Evolutionary conservation across 176 grass and related monocot genomes (phyloP).

Genomic region (Rhipidocladum racemiflorum): DNA sequence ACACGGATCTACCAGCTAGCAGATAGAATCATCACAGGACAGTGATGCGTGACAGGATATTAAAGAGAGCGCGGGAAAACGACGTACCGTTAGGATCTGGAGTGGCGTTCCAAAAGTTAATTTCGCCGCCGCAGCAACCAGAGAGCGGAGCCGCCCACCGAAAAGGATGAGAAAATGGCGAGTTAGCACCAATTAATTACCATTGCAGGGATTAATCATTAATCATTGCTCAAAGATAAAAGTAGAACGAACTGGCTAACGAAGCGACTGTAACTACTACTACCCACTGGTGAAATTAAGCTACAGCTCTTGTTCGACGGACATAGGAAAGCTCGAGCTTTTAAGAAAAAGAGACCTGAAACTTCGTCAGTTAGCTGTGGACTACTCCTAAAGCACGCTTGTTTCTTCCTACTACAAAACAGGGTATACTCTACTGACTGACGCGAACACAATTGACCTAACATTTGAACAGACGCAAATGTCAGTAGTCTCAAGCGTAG

Average conservation of each 20-base stretch:
- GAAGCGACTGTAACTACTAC: background rate
- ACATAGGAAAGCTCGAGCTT: background rate
- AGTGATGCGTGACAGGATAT: background rate
- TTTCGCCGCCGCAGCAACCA: conserved; percentile 11
- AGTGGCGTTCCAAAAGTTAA: background rate
- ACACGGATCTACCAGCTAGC: background rate
- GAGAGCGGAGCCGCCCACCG: conserved; percentile 2
- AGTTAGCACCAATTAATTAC: conserved; percentile 29
- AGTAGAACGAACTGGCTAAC: background rate
- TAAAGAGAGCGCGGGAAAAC: background rate
- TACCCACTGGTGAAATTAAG: background rate
- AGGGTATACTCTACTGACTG: too few species aligned
- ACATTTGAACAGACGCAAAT: background rate
- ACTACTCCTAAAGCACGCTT: background rate
- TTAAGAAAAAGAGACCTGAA: background rate
- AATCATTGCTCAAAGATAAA: conserved; percentile 11
- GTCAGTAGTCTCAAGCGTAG: background rate
- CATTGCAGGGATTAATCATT: background rate
- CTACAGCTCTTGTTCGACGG: background rate
- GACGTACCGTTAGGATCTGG: conserved; percentile 77
- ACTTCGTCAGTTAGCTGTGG: background rate
- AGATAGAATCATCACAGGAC: background rate
- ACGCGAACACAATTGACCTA: background rate
- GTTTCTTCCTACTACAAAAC: background rate
- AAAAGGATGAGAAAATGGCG: background rate